Conservation (phyloP, 495 filamentous ascomycete species). For the Tuber brumale region DNA sequence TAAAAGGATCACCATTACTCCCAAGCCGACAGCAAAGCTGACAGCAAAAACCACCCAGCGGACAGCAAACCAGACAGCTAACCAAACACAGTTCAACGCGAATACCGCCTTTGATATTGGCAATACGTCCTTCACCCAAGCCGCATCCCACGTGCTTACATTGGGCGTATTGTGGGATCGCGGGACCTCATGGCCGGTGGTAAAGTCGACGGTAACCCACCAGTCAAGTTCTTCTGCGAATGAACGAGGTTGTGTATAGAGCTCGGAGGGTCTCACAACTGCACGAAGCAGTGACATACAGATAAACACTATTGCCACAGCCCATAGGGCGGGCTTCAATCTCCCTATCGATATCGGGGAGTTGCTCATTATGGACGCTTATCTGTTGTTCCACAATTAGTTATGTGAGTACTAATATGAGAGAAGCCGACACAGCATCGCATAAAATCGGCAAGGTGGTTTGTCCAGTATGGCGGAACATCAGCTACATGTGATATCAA, state of each 20-base stretch:
- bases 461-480: not conserved
- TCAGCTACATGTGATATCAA: not conserved
- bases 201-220: not conserved
- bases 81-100: not conserved
- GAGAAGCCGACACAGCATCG: not conserved
- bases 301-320: not conserved
- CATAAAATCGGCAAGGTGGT: not conserved
- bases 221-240: not conserved
- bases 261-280: not conserved
- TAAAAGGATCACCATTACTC: not conserved
- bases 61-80: not conserved
- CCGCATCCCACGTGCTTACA: not conserved
- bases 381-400: not conserved
- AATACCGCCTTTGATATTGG: not conserved
- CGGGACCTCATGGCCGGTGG: not conserved
- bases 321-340: not conserved
- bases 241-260: not conserved
- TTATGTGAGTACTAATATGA: not conserved
- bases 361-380: not conserved
- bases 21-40: not conserved
- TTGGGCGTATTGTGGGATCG: not conserved
- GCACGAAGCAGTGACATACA: not conserved
- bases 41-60: too few relatives aligned
- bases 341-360: not conserved
- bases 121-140: not conserved